These are phyloP conservation scores for Aspergillus ochraceoroseus DNA, from an alignment of 2,329 filamentous ascomycete species.

Conservation along the genomic window DNA sequence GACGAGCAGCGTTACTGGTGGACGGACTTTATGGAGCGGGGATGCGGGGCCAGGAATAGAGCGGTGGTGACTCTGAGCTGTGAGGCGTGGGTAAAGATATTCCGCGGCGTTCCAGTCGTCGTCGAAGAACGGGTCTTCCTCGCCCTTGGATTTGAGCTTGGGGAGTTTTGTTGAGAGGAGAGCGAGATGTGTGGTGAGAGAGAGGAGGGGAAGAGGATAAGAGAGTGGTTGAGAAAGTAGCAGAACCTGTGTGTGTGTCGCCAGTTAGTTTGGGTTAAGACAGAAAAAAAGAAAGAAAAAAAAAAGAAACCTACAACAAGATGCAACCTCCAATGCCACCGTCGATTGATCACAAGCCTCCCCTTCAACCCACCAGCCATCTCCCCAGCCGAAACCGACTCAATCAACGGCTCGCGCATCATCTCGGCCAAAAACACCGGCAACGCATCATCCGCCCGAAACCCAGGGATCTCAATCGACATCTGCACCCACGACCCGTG, in stretches of 20 bases:
- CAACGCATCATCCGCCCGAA: conserved; percentile 82
- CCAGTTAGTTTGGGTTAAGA: not conserved
- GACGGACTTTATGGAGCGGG: conserved; percentile 50
- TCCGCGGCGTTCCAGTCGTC: conserved; percentile 90
- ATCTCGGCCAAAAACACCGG: conserved; percentile 84
- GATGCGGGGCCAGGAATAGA: conserved; percentile 20
- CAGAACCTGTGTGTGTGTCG: conserved; percentile 59
- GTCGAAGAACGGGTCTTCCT: conserved; percentile 96
- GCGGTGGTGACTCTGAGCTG: conserved; percentile 14
- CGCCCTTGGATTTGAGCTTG: conserved; percentile 75
- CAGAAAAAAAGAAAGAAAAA: conserved; percentile 9
- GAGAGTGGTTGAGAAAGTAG: conserved; percentile 89
- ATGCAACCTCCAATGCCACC: conserved; percentile 96
- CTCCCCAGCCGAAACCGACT: conserved; percentile 54
- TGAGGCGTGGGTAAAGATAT: conserved; percentile 63
- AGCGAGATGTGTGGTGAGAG: conserved; percentile 87
- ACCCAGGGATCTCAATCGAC: conserved; percentile 83
- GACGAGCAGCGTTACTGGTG: conserved; percentile 85
- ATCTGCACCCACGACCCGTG: conserved; percentile 79
- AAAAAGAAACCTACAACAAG: conserved; percentile 65
- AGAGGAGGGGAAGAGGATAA: conserved; percentile 88
- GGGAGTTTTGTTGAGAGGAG: conserved; percentile 83
- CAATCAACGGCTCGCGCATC: conserved; percentile 77
- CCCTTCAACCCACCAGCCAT: conserved; percentile 63
- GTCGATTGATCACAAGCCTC: conserved; percentile 76